Conservation (phyloP, 441 rosid genomes). For the Syzygium syzygioides region DNA sequence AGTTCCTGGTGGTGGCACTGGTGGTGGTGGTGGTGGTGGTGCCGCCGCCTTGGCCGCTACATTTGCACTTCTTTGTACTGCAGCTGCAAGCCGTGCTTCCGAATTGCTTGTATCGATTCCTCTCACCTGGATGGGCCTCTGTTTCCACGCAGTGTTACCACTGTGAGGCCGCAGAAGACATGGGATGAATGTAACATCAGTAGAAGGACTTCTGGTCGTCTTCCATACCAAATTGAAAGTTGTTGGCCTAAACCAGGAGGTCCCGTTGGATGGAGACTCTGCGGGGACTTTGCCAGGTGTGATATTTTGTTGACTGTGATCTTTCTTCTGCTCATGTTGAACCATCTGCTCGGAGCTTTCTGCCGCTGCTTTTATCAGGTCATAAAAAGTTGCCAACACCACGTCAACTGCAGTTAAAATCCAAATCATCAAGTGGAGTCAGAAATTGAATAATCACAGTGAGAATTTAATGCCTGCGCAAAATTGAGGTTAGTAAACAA, state of each 20-base stretch:
- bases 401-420: slow-evolving; percentile 41
- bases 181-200: slow-evolving; percentile 28
- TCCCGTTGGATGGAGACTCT: slow-evolving; percentile 22
- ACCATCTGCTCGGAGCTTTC: slow-evolving; percentile 54
- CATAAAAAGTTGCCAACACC: slow-evolving; percentile 52
- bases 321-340: slow-evolving; percentile 32
- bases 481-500: not conserved
- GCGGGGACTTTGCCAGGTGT: slow-evolving; percentile 23
- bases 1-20: slow-evolving; percentile 21
- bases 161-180: slow-evolving; percentile 44
- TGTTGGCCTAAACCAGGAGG: slow-evolving; percentile 17
- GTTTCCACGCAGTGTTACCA: slow-evolving; percentile 59
- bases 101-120: not conserved
- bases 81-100: not conserved
- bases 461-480: not conserved
- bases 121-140: slow-evolving; percentile 54
- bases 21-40: slow-evolving; percentile 27
- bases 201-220: not conserved
- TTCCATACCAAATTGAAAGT: not conserved
- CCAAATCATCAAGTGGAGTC: not conserved
- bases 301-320: not conserved
- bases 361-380: slow-evolving; percentile 47
- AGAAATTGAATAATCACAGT: not conserved
- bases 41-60: not conserved
- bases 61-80: not conserved